Evolutionary conservation across 2,329 filamentous ascomycete genomes (phyloP).

Genomic region (Claviceps digitariae): DNA sequence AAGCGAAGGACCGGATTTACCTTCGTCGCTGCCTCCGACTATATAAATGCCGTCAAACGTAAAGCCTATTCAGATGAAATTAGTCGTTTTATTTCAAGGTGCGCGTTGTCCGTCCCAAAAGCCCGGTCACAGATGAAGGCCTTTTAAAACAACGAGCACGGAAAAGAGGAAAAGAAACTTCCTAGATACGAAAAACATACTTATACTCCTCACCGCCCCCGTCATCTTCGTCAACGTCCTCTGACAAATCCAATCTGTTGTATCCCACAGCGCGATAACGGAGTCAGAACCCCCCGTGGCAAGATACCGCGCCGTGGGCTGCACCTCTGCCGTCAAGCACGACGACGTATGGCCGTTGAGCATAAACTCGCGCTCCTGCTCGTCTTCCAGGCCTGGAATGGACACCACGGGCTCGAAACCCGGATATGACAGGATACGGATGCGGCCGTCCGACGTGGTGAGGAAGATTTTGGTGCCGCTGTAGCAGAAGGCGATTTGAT

Average conservation of each 20-base stretch:
- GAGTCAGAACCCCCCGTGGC: conserved; percentile 66
- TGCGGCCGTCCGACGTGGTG: conserved; percentile 56
- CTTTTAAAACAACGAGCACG: not conserved
- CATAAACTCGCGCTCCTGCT: conserved; percentile 34
- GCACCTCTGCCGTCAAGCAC: conserved; percentile 54
- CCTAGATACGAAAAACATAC: conserved; percentile 23
- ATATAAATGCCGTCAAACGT: conserved; percentile 67
- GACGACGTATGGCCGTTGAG: conserved; percentile 62
- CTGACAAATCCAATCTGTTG: conserved; percentile 61
- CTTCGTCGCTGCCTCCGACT: conserved; percentile 61
- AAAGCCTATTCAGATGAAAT: conserved; percentile 37
- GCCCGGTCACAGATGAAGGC: not conserved
- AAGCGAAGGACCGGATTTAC: conserved; percentile 19
- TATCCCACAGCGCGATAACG: conserved; percentile 66
- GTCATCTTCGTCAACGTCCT: conserved; percentile 56
- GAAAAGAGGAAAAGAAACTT: not conserved
- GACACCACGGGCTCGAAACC: conserved; percentile 42
- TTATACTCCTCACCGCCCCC: conserved; percentile 56
- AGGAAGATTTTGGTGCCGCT: conserved; percentile 56
- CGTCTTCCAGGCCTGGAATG: conserved; percentile 27
- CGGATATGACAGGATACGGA: conserved; percentile 57
- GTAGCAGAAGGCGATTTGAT: conserved; percentile 64
- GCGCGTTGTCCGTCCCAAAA: too few species aligned
- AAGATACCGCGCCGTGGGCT: conserved; percentile 56
- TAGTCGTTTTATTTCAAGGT: too few species aligned